These are phyloP conservation scores for Mycothermus thermophilus DNA, from an alignment of 495 filamentous ascomycete species.

Conservation along the genomic window DNA sequence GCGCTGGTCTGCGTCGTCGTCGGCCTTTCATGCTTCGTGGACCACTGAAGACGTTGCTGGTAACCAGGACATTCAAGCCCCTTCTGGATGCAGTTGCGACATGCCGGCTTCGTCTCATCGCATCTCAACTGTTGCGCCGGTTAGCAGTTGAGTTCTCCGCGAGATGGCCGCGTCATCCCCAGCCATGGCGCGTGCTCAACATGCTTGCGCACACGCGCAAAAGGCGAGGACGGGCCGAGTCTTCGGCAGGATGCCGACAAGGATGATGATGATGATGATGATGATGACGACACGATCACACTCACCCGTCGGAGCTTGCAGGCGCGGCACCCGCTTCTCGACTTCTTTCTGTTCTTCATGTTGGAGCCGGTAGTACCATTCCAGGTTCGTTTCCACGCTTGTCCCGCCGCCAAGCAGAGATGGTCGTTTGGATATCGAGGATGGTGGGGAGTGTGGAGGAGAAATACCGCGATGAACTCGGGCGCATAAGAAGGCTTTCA, in stretches of 20 bases:
- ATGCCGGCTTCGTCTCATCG: slow-evolving; percentile 20
- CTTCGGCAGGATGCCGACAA: too few species aligned
- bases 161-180: neutral
- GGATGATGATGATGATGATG: too few species aligned
- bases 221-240: neutral
- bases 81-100: slow-evolving; percentile 19
- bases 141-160: slow-evolving; percentile 1
- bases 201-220: neutral
- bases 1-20: slow-evolving; percentile 7
- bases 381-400: neutral
- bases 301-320: slow-evolving; percentile 22
- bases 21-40: slow-evolving; percentile 21
- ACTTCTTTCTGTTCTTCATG: slow-evolving; percentile 25
- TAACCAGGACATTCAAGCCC: slow-evolving; percentile 22
- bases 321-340: slow-evolving; percentile 20
- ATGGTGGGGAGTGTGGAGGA: slow-evolving; percentile 1
- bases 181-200: neutral
- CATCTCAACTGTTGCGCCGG: slow-evolving; percentile 16
- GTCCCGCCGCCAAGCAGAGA: neutral
- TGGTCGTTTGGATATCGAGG: neutral
- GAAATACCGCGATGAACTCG: neutral
- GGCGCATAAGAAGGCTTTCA: neutral
- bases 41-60: slow-evolving; percentile 25
- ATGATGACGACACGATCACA: neutral
- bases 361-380: too few species aligned